Base-by-base conservation (phyloP, 345 rosid genomes). In the Cardamine chenopodiifolia region DNA sequence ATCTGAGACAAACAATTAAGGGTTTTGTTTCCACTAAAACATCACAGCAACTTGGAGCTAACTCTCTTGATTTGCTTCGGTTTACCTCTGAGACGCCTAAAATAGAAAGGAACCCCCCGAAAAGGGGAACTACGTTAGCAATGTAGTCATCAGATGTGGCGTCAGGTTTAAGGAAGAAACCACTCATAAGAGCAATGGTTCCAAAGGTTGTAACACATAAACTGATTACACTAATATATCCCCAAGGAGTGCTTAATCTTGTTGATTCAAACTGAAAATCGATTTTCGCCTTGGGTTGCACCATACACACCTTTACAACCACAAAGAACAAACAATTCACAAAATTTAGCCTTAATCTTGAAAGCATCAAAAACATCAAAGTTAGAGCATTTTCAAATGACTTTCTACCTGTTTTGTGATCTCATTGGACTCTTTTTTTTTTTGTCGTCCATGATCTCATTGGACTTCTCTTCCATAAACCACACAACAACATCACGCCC, bases 401-500 rank as follows among this genome's bases (percentile, higher is more conserved):
- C 15, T 8, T 12, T 23, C 2, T 79, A 90, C 98, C 98, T 93
- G 98, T 79, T 93, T 93, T 26, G 89, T 89, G 50, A 91, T 88
- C 65, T 89, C 91, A 77, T 91, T 78, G 12, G 88, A 73, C 79
- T 85, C n/a, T n/a, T n/a, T n/a, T n/a, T n/a, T n/a, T n/a, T n/a
- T n/a, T n/a, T n/a, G n/a, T n/a, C n/a, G n/a, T n/a, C n/a, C n/a
- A n/a, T 89, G 50, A 91, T 88, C 65, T 89, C 91, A 77, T 91
- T 78, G 12, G 88, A 73, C 79, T 85, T 86, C 28, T 93, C 98
- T 82, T 93, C 98, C 98, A 93, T 93, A 79, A 93, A 91, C 97
- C 97, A 93, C 11, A 93, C 78, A 0, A 86, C 91, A 9, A 93
- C 96, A 47, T 93, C 96, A 40, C 89, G 88, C 13, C 90, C 97